Conservation (phyloP, 352 stramenopile species). For the Globisporangium lucens region DNA sequence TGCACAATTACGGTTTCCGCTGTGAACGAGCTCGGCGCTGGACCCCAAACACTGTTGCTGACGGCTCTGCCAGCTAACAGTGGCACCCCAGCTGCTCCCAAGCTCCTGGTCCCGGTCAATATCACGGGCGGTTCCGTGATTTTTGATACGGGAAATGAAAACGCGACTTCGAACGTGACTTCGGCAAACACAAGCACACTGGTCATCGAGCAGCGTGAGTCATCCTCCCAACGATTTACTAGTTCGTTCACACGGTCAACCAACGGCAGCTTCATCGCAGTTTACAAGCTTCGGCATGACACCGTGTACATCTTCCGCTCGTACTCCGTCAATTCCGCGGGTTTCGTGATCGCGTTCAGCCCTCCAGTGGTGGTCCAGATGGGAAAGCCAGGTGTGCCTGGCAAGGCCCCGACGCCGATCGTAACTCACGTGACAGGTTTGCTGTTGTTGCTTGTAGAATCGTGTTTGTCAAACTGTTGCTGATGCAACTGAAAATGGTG, state of each 20-base stretch:
- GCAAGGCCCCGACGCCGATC: constrained; percentile 35
- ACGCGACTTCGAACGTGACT: background rate
- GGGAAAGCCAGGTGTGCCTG: constrained; percentile 18
- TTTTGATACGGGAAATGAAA: constrained; percentile 19
- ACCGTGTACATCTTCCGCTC: constrained; percentile 49
- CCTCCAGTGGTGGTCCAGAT: constrained; percentile 29
- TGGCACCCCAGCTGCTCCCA: background rate
- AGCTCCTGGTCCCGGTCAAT: constrained; percentile 9
- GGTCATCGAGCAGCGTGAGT: constrained; percentile 35
- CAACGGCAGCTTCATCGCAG: constrained; percentile 17
- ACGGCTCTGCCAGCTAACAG: background rate
- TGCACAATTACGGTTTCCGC: constrained; percentile 35
- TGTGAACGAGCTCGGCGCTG: constrained; percentile 33
- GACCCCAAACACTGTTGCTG: constrained; percentile 17
- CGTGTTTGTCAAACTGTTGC: background rate
- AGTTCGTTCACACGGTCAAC: constrained; percentile 15
- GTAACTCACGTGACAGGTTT: constrained; percentile 42
- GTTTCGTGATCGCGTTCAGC: constrained; percentile 26
- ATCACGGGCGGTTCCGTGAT: constrained; percentile 25
- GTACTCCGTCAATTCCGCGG: constrained; percentile 19
- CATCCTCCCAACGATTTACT: constrained; percentile 20
- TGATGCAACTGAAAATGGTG: background rate
- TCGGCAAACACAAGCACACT: constrained; percentile 13
- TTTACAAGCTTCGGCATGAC: constrained; percentile 50
- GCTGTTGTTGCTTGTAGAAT: background rate